Conservation (phyloP, 2,329 filamentous ascomycete species). For the Ophiostoma sp. region DNA sequence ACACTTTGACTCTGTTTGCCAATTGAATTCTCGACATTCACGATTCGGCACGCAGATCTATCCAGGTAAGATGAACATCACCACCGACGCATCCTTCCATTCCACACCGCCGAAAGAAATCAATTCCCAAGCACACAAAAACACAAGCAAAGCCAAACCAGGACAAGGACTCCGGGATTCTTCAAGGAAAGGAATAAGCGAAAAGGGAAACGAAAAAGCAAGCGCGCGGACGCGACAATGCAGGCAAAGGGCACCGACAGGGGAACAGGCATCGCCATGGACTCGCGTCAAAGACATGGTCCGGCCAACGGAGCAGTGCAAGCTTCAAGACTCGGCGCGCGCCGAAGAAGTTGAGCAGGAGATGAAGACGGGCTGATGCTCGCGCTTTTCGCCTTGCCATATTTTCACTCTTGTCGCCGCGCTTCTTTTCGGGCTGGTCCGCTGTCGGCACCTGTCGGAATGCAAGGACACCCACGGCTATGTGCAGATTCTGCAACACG, state of each 20-base stretch:
- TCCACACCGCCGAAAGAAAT: not conserved
- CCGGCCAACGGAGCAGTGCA: not conserved
- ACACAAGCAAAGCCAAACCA: slow-evolving; percentile 3
- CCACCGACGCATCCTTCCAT: not conserved
- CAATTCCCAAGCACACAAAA: not conserved
- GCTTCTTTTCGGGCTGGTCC: not conserved
- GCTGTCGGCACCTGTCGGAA: not conserved
- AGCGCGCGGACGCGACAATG: not conserved
- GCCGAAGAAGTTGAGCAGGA: not conserved
- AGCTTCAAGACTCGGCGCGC: not conserved
- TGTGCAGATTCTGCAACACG: slow-evolving; percentile 12
- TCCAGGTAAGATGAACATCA: slow-evolving; percentile 17
- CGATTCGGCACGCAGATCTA: not conserved
- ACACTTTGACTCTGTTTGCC: slow-evolving; percentile 5
- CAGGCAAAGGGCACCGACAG: not conserved
- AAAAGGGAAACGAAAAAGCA: not conserved
- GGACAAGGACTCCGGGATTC: not conserved
- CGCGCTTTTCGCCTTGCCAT: not conserved
- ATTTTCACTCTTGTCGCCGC: not conserved
- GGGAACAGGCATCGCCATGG: not conserved
- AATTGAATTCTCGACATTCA: slow-evolving; percentile 1
- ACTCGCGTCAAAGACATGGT: not conserved
- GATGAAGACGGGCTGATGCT: not conserved
- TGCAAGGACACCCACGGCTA: slow-evolving; percentile 1
- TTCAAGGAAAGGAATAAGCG: not conserved